A percentile compares a stretch with the other conserved stretches of the same genome.
phyloP scores from a whole-genome alignment of 2,329 filamentous ascomycete genomes.

The Paraphaeosphaeria sporulosa region DNA sequence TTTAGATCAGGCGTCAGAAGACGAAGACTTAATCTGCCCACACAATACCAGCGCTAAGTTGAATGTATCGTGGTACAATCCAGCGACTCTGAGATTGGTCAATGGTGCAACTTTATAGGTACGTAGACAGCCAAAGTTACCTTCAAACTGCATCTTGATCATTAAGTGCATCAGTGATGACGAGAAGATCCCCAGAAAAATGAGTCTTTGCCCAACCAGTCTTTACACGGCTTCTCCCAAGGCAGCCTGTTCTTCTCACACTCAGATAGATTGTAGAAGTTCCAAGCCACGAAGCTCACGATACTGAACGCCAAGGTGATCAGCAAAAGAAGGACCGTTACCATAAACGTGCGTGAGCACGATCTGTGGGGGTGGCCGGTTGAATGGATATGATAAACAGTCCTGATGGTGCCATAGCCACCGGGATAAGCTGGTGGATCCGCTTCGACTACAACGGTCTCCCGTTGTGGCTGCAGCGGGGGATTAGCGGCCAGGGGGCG shows the following conservation, averaged over 20 bases:
- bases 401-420: conserved; percentile 24
- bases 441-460: conserved; percentile 23
- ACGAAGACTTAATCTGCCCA: too few relatives aligned
- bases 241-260: conserved; percentile 33
- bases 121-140: background rate
- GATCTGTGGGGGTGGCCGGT: conserved; percentile 16
- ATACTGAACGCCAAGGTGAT: conserved; percentile 24
- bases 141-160: background rate
- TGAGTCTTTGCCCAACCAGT: conserved; percentile 30
- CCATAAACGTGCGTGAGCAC: conserved; percentile 25
- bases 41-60: too few relatives aligned
- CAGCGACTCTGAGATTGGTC: too few relatives aligned
- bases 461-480: conserved; percentile 14
- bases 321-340: conserved; percentile 22
- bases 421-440: conserved; percentile 30
- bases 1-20: too few relatives aligned
- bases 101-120: too few relatives aligned
- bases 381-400: conserved; percentile 29
- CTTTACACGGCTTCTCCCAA: conserved; percentile 34
- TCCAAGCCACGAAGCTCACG: conserved; percentile 32
- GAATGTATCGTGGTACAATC: too few relatives aligned
- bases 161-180: background rate
- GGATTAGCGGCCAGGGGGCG: too few relatives aligned
- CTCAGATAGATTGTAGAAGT: conserved; percentile 32
- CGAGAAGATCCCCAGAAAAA: background rate